Conservation (phyloP, 2,329 filamentous ascomycete species). For the Fusarium abutilonis region DNA sequence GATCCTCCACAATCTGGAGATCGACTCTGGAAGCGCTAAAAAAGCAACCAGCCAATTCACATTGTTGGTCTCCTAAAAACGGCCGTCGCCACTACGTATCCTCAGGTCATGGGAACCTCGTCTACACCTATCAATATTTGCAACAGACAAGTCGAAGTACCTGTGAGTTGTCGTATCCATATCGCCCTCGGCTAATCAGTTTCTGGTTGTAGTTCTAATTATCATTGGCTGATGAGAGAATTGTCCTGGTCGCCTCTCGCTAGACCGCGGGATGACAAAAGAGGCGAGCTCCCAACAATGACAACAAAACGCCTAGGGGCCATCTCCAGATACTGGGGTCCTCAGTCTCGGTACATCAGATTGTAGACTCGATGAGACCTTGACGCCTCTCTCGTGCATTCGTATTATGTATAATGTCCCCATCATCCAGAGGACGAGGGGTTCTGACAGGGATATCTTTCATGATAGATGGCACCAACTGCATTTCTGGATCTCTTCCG, state of each 20-base stretch:
- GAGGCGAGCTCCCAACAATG: not conserved
- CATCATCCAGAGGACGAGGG: slow-evolving; percentile 2
- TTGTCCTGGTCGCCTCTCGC: slow-evolving; percentile 6
- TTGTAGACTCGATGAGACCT: slow-evolving; percentile 5
- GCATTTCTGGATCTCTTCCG: slow-evolving; percentile 6
- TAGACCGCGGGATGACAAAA: slow-evolving; percentile 23
- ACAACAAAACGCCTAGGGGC: slow-evolving; percentile 20
- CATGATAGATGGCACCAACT: not conserved
- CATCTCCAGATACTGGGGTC: not conserved
- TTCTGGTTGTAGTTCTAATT: not conserved
- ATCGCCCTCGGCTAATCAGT: not conserved
- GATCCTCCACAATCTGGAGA: slow-evolving; percentile 19
- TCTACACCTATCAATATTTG: not conserved
- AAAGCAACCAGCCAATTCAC: not conserved
- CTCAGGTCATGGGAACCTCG: slow-evolving; percentile 3
- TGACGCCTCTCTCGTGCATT: not conserved
- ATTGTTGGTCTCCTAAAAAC: slow-evolving; percentile 5
- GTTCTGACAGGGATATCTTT: not conserved
- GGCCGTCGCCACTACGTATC: slow-evolving; percentile 8
- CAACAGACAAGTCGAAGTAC: not conserved
- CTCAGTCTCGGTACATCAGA: not conserved
- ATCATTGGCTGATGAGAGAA: slow-evolving; percentile 4
- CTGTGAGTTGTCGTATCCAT: not conserved
- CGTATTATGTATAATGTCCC: not conserved
- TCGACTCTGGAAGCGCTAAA: slow-evolving; percentile 16